A percentile compares a stretch with the other conserved stretches of the same genome.
phyloP scores from a whole-genome alignment of 257 asterid species.

The Solanum bukasovii region DNA sequence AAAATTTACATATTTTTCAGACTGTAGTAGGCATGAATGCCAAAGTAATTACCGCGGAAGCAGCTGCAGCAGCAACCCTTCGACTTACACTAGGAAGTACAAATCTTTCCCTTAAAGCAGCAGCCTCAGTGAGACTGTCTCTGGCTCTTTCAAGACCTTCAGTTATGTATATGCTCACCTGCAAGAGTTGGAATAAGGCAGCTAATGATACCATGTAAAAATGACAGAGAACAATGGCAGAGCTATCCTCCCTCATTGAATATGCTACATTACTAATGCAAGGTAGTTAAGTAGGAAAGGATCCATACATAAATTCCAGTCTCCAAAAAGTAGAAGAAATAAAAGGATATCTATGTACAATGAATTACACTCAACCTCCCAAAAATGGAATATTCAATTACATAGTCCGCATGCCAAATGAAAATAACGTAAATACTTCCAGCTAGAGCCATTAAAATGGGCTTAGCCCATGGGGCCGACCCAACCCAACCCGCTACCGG shows the following conservation, averaged over 20 bases:
- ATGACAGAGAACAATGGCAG: not conserved
- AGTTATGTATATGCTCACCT: conserved; percentile 83
- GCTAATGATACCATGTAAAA: not conserved
- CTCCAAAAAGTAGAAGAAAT: not conserved
- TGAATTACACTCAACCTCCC: not conserved
- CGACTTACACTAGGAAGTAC: conserved; percentile 80
- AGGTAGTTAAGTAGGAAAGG: not conserved
- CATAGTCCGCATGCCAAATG: not conserved
- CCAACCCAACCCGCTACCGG: not conserved
- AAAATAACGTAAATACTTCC: not conserved
- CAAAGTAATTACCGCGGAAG: conserved; percentile 73
- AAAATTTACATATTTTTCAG: not conserved
- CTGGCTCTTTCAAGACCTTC: conserved; percentile 98
- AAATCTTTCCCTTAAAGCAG: conserved; percentile 91
- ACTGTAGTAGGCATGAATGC: conserved; percentile 5
- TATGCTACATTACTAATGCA: not conserved
- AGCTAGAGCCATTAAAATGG: not conserved
- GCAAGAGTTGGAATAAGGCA: conserved; percentile 15
- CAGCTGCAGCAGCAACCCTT: conserved; percentile 97
- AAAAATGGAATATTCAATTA: not conserved
- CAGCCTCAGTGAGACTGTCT: conserved; percentile 91
- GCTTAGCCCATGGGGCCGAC: not conserved
- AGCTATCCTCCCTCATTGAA: not conserved
- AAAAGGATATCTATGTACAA: not conserved
- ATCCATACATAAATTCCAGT: not conserved